Base-by-base conservation (phyloP, 2,329 filamentous ascomycete species). In the Neopestalotiopsis sp. region DNA sequence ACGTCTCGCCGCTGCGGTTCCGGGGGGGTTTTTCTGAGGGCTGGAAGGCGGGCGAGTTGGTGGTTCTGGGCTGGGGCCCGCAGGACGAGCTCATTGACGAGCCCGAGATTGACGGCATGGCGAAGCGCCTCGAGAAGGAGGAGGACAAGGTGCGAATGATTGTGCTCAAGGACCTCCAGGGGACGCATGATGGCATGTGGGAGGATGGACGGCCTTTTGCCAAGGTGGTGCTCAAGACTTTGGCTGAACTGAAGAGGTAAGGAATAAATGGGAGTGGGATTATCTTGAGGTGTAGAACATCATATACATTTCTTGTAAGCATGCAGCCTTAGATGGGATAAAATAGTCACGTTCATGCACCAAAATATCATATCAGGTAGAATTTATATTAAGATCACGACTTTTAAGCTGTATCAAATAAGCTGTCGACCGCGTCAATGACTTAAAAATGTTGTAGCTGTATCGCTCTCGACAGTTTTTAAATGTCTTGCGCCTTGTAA, bases 51-150 rank as follows among this genome's bases (percentile, higher is more conserved):
- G 73, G 71, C 68, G 76, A 75, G 58, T n/a, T 17, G 49, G 66
- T 58, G 9, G 73, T 87, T 68, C 77, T 87, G 45, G 85, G 79
- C 28, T 82, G 81, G 73, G 87, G 86, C 20, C 72, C 77, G 2
- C 81, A 84, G 3, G 87, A 89, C 73, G 80, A 81, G 30, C 79
- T 87, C 6, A 79, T 88, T n/a, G 86, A 88, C 72, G 82, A 83
- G 77, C 83, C 85, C 59, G 91, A 93, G 81, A 83, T 86, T 49
- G 86, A 88, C 56, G 80, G 78, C 17, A 90, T 92, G 87, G 81
- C 84, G 67, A 75, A 76, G 70, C 81, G 81, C 65, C 78, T 92
- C 53, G 75, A 79, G 42, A 78, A 82, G 30, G 75, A 79, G 42
- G 78, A 82, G 30, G 78, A 84, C 66, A 82, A 73, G 67, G 75